A percentile compares a stretch with the other conserved stretches of the same genome.
Conservation (phyloP, 192 early-diverging fungal genomes). For the Linderina pennispora region DNA sequence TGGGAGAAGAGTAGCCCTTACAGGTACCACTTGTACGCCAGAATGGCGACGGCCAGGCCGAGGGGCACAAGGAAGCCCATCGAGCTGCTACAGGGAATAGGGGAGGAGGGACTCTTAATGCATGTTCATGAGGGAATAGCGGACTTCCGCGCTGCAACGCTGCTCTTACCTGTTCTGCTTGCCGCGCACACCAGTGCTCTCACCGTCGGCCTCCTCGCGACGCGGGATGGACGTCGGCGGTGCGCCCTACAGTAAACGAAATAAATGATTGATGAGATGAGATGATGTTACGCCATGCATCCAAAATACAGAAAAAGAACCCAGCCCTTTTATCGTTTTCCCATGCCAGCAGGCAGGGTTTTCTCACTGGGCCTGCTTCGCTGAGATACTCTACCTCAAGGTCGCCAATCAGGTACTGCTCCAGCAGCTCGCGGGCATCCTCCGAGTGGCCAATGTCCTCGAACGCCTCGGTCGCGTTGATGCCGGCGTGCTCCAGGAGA, state of each 20-base stretch:
- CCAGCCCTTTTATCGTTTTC: neutral
- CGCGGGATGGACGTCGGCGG: slow-evolving; percentile 10
- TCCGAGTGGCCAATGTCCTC: slow-evolving; percentile 97
- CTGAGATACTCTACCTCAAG: slow-evolving; percentile 54
- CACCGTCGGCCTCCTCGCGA: slow-evolving; percentile 3
- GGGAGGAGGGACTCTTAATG: neutral
- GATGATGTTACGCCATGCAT: too few species aligned
- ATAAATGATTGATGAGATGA: too few species aligned
- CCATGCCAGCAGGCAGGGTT: neutral
- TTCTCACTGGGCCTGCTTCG: too few species aligned
- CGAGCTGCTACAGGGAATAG: slow-evolving; percentile 32
- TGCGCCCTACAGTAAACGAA: slow-evolving; percentile 16
- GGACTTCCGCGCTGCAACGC: neutral
- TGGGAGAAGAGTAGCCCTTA: too few species aligned
- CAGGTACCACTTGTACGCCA: slow-evolving; percentile 51
- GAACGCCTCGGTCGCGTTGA: slow-evolving; percentile 89
- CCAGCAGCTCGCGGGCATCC: slow-evolving; percentile 84
- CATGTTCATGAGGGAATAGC: neutral
- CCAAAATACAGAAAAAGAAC: neutral
- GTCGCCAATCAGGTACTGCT: slow-evolving; percentile 68
- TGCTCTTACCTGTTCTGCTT: slow-evolving; percentile 43
- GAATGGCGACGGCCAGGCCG: slow-evolving; percentile 42
- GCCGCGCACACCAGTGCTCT: slow-evolving; percentile 11
- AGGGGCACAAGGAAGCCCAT: slow-evolving; percentile 51
- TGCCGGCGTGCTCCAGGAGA: slow-evolving; percentile 82